Percentiles rank a stretch among this genome's conserved stretches.
Evolutionary conservation across 495 filamentous ascomycete species (phyloP).

Genomic region (Neurospora intermedia): DNA sequence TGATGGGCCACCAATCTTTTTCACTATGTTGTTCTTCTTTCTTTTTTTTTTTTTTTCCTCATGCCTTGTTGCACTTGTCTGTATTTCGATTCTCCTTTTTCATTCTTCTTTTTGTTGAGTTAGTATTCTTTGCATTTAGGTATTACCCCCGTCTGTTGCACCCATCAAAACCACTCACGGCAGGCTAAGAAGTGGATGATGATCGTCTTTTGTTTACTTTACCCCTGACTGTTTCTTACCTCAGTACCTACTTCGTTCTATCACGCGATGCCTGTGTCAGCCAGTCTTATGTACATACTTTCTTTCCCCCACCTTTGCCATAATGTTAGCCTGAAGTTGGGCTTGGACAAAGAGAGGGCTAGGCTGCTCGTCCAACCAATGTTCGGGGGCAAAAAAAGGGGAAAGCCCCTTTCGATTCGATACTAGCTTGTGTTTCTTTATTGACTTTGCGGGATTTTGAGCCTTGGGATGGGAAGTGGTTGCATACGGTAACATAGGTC

Average conservation of each 20-base stretch:
- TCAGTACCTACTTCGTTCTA: too few species aligned
- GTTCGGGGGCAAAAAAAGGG: neutral
- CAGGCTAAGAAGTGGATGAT: neutral
- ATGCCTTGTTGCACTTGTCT: too few species aligned
- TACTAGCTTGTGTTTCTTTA: neutral
- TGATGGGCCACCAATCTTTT: too few species aligned
- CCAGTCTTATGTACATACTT: neutral
- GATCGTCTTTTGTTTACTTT: neutral
- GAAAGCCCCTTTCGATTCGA: neutral
- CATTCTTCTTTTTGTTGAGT: neutral
- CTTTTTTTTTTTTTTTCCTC: too few species aligned
- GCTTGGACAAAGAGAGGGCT: neutral
- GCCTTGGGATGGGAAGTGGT: neutral
- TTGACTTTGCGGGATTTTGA: neutral
- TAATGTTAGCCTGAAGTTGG: neutral
- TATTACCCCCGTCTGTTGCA: slow-evolving; percentile 1
- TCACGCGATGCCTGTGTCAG: neutral
- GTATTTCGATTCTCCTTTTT: neutral
- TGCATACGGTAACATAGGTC: neutral
- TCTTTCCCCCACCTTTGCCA: neutral
- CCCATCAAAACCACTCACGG: neutral
- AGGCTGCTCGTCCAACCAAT: neutral
- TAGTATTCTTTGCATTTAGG: neutral
- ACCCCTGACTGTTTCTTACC: neutral
- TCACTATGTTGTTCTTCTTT: too few species aligned